phyloP scores from a whole-genome alignment of 441 rosid genomes.

The Breynia disticha region DNA sequence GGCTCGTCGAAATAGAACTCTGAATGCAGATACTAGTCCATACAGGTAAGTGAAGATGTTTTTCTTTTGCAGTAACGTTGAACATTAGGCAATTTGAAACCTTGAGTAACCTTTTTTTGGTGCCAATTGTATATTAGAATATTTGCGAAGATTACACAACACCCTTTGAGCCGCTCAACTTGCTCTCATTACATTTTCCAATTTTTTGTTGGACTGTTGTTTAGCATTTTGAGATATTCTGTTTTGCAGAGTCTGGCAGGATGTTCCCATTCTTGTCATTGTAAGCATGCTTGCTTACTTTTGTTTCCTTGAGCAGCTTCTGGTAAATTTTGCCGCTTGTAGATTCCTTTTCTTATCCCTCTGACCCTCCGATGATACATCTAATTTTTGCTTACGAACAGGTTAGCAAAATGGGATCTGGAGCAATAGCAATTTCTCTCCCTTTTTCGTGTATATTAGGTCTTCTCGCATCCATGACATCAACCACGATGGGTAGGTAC shows the following conservation, averaged over 20 bases:
- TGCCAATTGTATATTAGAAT: too few relatives aligned
- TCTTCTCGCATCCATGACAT: conserved; percentile 79
- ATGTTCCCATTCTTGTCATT: conserved; percentile 78
- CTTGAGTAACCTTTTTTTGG: too few relatives aligned
- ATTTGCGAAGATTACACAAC: too few relatives aligned
- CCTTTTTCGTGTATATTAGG: conserved; percentile 89
- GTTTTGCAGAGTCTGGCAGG: conserved; percentile 74
- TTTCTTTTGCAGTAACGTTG: not conserved
- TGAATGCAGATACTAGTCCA: conserved; percentile 32
- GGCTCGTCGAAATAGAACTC: conserved; percentile 28
- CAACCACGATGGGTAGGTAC: conserved; percentile 93
- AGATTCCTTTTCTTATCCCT: conserved; percentile 1
- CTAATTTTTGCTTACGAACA: too few relatives aligned
- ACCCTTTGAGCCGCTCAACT: too few relatives aligned
- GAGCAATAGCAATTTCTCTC: conserved; percentile 83
- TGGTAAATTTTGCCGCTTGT: conserved; percentile 38
- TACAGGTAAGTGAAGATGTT: conserved; percentile 39
- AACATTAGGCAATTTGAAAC: too few relatives aligned
- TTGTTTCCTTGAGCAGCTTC: conserved; percentile 89
- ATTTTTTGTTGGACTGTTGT: too few relatives aligned
- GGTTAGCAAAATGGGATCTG: conserved; percentile 69
- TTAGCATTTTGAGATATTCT: not conserved
- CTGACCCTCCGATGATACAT: too few relatives aligned
- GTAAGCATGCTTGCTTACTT: conserved; percentile 97
- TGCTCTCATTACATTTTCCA: too few relatives aligned